Evolutionary conservation across 2,329 filamentous ascomycete genomes (phyloP).

Genomic region (Acrodontium crateriforme): DNA sequence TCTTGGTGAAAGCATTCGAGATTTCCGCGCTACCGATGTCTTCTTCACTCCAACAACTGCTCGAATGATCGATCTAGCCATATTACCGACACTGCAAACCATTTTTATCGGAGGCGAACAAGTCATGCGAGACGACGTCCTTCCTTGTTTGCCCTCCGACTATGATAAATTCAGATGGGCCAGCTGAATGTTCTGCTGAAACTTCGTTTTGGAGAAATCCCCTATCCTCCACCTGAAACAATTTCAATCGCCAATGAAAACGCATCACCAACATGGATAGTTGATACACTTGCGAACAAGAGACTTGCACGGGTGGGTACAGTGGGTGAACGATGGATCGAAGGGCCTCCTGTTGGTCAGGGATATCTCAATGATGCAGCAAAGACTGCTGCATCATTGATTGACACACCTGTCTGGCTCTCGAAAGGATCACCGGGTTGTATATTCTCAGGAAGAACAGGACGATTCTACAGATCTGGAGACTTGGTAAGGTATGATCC

Average conservation of each 20-base stretch:
- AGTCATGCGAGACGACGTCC: not conserved
- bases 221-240: no score
- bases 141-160: no score
- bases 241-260: not conserved
- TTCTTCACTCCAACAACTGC: not conserved
- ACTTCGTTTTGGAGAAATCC: no score
- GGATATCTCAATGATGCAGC: not conserved
- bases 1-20: not conserved
- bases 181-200: no score
- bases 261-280: not conserved
- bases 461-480: not conserved
- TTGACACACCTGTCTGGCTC: not conserved
- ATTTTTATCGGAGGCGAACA: not conserved
- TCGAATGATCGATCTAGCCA: not conserved
- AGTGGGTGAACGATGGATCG: conserved; percentile 6
- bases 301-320: not conserved
- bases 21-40: not conserved
- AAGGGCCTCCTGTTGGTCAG: conserved; percentile 2
- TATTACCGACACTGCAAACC: not conserved
- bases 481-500: not conserved
- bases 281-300: not conserved
- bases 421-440: no score
- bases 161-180: no score
- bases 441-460: no score
- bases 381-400: not conserved